A percentile compares a stretch with the other conserved stretches of the same genome.
Conservation (phyloP, 306 rosid genomes). For the Cucurbita ficifolia region DNA sequence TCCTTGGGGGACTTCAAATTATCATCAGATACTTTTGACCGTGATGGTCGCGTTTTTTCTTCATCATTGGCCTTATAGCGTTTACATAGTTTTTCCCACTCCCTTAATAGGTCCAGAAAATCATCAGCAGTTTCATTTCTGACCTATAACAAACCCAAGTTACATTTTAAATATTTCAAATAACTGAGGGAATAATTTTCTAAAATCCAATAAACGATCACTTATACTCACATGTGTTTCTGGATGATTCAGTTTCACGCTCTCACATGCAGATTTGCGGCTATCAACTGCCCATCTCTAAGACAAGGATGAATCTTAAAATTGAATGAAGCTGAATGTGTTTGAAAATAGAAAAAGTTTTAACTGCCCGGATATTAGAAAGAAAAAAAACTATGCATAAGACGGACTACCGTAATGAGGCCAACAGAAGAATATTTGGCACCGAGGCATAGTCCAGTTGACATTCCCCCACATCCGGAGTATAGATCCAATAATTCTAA, state of each 20-base stretch:
- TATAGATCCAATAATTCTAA: constrained; percentile 57
- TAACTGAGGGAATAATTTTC: neutral
- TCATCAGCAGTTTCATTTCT: constrained; percentile 81
- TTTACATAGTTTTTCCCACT: constrained; percentile 77
- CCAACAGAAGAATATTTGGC: constrained; percentile 57
- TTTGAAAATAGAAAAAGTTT: neutral
- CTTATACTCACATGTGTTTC: constrained; percentile 46
- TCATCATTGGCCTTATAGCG: constrained; percentile 22
- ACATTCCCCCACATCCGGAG: constrained; percentile 98
- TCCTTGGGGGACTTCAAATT: neutral
- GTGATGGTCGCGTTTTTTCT: constrained; percentile 16
- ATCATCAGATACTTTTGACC: constrained; percentile 14
- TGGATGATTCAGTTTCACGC: constrained; percentile 75
- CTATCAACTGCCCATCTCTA: constrained; percentile 90
- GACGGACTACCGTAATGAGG: constrained; percentile 52
- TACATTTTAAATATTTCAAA: constrained; percentile 1
- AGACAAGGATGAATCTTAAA: constrained; percentile 10
- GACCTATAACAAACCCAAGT: constrained; percentile 32
- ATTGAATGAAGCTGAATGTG: constrained; percentile 10
- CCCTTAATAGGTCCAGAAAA: constrained; percentile 59
- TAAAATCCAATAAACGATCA: constrained; percentile 7
- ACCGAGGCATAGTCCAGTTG: constrained; percentile 86
- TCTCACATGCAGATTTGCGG: constrained; percentile 50
- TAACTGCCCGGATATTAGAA: constrained; percentile 5
- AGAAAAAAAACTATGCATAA: neutral